phyloP scores from a whole-genome alignment of 495 filamentous ascomycete species.

The Xylaria sp. region DNA sequence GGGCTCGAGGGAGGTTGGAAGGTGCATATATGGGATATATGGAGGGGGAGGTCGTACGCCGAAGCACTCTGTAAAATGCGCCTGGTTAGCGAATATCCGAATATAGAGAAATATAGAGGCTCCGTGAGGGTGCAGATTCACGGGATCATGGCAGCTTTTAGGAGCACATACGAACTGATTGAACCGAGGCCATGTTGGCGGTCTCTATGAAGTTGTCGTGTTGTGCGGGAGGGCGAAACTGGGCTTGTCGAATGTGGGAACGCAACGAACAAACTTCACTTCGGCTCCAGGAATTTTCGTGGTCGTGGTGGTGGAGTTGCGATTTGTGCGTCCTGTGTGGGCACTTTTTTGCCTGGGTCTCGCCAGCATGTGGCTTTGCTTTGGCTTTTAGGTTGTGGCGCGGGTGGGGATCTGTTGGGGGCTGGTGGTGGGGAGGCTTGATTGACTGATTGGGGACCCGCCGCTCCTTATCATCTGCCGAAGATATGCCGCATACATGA shows the following conservation, averaged over 20 bases:
- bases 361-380: conserved; percentile 35
- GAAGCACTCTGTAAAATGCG: conserved; percentile 28
- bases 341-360: conserved; percentile 22
- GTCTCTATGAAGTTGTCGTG: conserved; percentile 24
- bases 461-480: conserved; percentile 17
- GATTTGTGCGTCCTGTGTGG: conserved; percentile 30
- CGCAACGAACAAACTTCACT: conserved; percentile 27
- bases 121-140: not conserved
- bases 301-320: conserved; percentile 29
- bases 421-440: not conserved
- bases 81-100: conserved; percentile 13
- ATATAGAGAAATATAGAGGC: not conserved
- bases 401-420: conserved; percentile 24
- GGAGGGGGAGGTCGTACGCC: conserved; percentile 26
- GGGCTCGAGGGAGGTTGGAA: not conserved
- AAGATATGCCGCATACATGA: conserved; percentile 28
- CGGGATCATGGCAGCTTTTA: too few species aligned
- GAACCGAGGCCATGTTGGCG: conserved; percentile 29
- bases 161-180: conserved; percentile 29
- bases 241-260: conserved; percentile 29
- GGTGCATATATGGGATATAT: not conserved
- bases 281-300: conserved; percentile 26
- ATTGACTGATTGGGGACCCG: not conserved
- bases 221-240: conserved; percentile 22
- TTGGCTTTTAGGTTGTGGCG: conserved; percentile 12